These are phyloP conservation scores for Xylariaceae sp. DNA, from an alignment of 2,329 filamentous ascomycete genomes.

Conservation along the genomic window DNA sequence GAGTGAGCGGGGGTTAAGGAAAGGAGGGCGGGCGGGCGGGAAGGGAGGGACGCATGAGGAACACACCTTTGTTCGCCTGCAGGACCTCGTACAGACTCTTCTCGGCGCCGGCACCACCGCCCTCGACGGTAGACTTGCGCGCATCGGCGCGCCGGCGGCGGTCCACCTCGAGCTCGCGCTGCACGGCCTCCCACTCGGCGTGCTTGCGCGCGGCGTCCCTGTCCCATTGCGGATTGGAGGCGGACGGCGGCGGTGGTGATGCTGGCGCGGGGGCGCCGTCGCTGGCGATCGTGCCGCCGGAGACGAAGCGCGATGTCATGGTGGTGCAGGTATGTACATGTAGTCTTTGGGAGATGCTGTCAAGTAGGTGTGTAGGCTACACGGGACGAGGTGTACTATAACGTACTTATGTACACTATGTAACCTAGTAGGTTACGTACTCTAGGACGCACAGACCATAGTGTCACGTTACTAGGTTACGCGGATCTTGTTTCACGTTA, in stretches of 20 bases:
- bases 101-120: slow-evolving; percentile 49
- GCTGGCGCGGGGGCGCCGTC: slow-evolving; percentile 22
- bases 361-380: too few species aligned
- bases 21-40: slow-evolving; percentile 6
- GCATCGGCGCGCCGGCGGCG: slow-evolving; percentile 57
- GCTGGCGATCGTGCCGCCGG: slow-evolving; percentile 54
- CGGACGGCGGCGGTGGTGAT: background rate
- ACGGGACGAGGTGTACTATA: too few species aligned
- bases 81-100: slow-evolving; percentile 73
- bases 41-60: slow-evolving; percentile 1
- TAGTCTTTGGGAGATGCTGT: background rate
- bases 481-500: too few species aligned
- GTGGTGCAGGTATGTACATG: slow-evolving; percentile 1
- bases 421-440: too few species aligned
- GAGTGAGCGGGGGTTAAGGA: slow-evolving; percentile 2
- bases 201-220: slow-evolving; percentile 27
- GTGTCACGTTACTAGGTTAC: too few species aligned
- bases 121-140: slow-evolving; percentile 44
- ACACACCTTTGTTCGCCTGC: slow-evolving; percentile 71
- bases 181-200: slow-evolving; percentile 65
- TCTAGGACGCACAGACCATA: too few species aligned
- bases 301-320: slow-evolving; percentile 61
- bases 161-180: slow-evolving; percentile 65
- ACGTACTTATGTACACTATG: too few species aligned
- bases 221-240: slow-evolving; percentile 28